These are phyloP conservation scores for Alternaria sp. DNA, from an alignment of 2,329 filamentous ascomycete genomes.

Conservation along the genomic window DNA sequence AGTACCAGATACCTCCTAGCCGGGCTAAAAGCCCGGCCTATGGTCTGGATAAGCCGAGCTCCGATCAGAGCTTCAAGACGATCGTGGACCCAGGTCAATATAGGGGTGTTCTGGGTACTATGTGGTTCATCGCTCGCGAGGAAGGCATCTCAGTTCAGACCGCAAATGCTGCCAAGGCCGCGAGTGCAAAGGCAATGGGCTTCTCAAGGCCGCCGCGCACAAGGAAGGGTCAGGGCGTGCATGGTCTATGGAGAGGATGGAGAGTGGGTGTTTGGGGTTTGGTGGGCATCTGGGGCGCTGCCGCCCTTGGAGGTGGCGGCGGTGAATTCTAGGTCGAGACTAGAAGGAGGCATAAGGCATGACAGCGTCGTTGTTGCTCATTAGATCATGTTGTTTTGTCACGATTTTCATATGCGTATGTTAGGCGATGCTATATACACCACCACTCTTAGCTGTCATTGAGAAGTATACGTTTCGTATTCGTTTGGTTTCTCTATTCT, in stretches of 20 bases:
- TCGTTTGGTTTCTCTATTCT: neutral
- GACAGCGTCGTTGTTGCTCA: neutral
- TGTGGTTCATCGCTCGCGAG: slow-evolving; percentile 84
- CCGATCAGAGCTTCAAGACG: slow-evolving; percentile 63
- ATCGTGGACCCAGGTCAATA: slow-evolving; percentile 84
- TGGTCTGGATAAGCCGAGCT: slow-evolving; percentile 24
- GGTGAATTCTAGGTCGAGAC: slow-evolving; percentile 43
- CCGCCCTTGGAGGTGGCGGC: slow-evolving; percentile 60
- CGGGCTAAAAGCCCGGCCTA: slow-evolving; percentile 27
- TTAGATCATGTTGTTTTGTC: neutral
- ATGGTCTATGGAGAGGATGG: slow-evolving; percentile 77
- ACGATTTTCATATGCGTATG: slow-evolving; percentile 1
- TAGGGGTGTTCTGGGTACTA: slow-evolving; percentile 85
- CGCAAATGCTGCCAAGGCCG: slow-evolving; percentile 29
- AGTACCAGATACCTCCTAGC: slow-evolving; percentile 34
- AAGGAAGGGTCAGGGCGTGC: slow-evolving; percentile 70
- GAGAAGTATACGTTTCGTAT: neutral
- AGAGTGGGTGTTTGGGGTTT: slow-evolving; percentile 81
- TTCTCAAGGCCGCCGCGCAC: slow-evolving; percentile 52
- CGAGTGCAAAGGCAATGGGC: slow-evolving; percentile 38
- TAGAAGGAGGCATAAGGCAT: neutral
- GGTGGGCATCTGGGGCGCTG: slow-evolving; percentile 76
- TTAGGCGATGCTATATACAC: slow-evolving; percentile 9
- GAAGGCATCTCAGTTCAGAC: slow-evolving; percentile 68
- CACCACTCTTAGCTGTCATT: slow-evolving; percentile 5